phyloP scores from a whole-genome alignment of 2,329 filamentous ascomycete species.

The Monilinia fructicola region DNA sequence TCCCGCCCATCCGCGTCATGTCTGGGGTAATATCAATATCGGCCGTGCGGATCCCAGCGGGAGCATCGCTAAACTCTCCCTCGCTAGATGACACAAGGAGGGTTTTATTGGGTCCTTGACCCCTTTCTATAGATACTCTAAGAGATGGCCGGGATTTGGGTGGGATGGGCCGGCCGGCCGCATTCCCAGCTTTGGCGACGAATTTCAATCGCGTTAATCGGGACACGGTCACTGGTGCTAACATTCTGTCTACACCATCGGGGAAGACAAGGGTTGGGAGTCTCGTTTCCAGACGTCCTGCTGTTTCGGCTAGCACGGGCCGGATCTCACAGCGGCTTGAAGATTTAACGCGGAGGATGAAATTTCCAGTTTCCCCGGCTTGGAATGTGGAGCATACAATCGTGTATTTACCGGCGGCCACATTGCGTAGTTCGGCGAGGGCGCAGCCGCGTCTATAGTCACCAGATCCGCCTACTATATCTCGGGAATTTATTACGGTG shows the following conservation, averaged over 20 bases:
- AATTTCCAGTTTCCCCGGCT: conserved; percentile 70
- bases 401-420: conserved; percentile 77
- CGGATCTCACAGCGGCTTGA: conserved; percentile 55
- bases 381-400: conserved; percentile 91
- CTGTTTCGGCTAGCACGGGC: conserved; percentile 68
- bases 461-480: conserved; percentile 80
- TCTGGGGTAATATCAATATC: conserved; percentile 73
- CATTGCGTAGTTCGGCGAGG: conserved; percentile 57
- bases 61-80: conserved; percentile 72
- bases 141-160: conserved; percentile 50
- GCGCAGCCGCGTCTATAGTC: conserved; percentile 83
- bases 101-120: conserved; percentile 66
- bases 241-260: conserved; percentile 51
- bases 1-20: conserved; percentile 53
- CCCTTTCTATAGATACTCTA: conserved; percentile 70
- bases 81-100: conserved; percentile 65
- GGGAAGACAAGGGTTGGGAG: conserved; percentile 55
- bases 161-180: not conserved
- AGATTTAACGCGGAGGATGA: conserved; percentile 72
- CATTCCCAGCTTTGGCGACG: conserved; percentile 37
- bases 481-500: conserved; percentile 66
- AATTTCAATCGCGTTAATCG: conserved; percentile 33
- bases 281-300: conserved; percentile 66
- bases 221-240: conserved; percentile 35
- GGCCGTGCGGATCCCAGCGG: conserved; percentile 64